phyloP scores from a whole-genome alignment of 139 green algal species.

The Coccomyxa sp. region DNA sequence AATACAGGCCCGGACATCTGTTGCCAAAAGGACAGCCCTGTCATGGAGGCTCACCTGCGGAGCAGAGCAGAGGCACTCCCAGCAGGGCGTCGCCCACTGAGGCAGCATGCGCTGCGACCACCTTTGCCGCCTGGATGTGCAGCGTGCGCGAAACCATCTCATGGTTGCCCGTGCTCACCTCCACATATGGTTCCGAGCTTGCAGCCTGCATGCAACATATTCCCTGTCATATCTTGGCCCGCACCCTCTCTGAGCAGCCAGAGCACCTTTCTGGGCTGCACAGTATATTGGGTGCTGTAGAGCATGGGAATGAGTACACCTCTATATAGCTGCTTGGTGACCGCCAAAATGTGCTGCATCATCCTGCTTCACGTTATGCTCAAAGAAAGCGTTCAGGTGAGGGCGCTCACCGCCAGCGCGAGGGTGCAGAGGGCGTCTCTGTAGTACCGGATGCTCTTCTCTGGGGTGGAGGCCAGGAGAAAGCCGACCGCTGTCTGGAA shows the following conservation, averaged over 20 bases:
- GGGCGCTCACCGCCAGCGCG: conserved; percentile 50
- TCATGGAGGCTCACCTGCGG: conserved; percentile 35
- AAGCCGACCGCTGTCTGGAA: conserved; percentile 77
- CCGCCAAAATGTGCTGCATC: too few species aligned
- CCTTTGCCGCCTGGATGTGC: conserved; percentile 56
- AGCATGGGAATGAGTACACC: too few species aligned
- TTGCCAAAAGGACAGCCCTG: too few species aligned
- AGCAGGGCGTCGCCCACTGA: conserved; percentile 72
- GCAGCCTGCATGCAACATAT: conserved; percentile 20
- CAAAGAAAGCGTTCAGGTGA: too few species aligned
- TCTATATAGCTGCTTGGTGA: too few species aligned
- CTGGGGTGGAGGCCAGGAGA: conserved; percentile 62
- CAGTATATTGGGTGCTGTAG: too few species aligned
- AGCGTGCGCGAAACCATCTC: conserved; percentile 18
- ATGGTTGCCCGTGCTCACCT: neutral
- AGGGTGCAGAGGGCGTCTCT: conserved; percentile 71
- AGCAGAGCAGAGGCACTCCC: conserved; percentile 70
- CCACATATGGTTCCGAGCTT: conserved; percentile 7
- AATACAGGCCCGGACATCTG: too few species aligned
- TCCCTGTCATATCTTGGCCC: too few species aligned
- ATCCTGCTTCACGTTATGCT: too few species aligned
- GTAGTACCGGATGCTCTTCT: conserved; percentile 52
- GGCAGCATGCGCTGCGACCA: conserved; percentile 73
- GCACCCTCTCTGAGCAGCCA: too few species aligned
- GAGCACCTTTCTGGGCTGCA: too few species aligned